Base-by-base conservation (phyloP, 306 rosid species). In the Quillaja saponaria region DNA sequence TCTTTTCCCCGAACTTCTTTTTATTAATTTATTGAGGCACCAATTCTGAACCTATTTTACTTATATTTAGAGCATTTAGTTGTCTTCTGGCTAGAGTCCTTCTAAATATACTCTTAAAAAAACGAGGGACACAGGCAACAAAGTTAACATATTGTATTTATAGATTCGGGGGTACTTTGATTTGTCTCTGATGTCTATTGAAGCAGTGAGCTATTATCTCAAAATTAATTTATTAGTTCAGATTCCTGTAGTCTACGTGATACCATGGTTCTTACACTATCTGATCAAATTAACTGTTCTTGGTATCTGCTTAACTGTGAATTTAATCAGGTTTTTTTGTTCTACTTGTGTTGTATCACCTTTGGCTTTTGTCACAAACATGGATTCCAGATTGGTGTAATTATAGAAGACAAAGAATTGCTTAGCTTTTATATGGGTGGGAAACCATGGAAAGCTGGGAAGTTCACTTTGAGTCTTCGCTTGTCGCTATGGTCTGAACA, bases 401-500 rank as follows among this genome's bases (percentile, higher is more conserved):
- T 92, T 46, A 82, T 92, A 38, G 99, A 92, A 79, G 99, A 92
- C 84, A 87, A 61, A 77, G 95, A 92, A 77, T 52, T 62, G 2
- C 71, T 82, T 28, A 78, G 64, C 71, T 92, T 97, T 16, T 73
- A 16, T 61, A 92, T 92, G 97, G 95, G 87, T 63, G 97, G 96
- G 45, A 90, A 83, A 75, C 95, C 86, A 42, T 92, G 95, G 95
- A 81, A 83, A 68, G 99, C 97, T 44, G 99, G 99, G 61, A 89
- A 83, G 39, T 92, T 89, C 74, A 83, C 97, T 28, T 73, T 76
- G 66, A 81, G 85, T 64, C 97, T 92, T 46, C 94, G 97, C 18
- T 42, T 89, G 72, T 83, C 99, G 13, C 80, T 89, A 62, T 92
- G 99, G 97, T 74, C 99, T 17, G 99, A 92, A 70, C 99, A 92